Percentiles rank a stretch among this genome's conserved stretches.
Evolutionary conservation across 441 rosid genomes (phyloP).

Genomic region (Bocquillonia castaneifolia): DNA sequence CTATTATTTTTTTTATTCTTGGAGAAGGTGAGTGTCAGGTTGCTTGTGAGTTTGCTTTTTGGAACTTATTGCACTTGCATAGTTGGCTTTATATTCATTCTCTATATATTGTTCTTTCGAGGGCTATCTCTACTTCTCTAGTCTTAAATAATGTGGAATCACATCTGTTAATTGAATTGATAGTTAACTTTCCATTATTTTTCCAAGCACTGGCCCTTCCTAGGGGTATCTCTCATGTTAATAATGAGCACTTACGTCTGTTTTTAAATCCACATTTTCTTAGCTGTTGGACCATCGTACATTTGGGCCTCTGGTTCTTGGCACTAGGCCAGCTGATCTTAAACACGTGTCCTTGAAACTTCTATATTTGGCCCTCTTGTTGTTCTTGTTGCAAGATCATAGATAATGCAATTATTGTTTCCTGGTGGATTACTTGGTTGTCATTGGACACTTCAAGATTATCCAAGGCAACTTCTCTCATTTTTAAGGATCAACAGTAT

Average conservation of each 20-base stretch:
- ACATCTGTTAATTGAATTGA: not conserved
- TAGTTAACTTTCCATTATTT: not conserved
- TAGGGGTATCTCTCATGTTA: constrained; percentile 3
- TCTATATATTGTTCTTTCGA: too few relatives aligned
- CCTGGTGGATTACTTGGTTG: constrained; percentile 11
- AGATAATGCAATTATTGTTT: too few relatives aligned
- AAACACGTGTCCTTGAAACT: too few relatives aligned
- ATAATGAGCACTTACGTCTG: constrained; percentile 10
- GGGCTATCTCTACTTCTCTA: too few relatives aligned
- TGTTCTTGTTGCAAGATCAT: not conserved
- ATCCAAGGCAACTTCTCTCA: constrained; percentile 7
- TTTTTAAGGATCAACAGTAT: not conserved
- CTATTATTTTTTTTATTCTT: not conserved
- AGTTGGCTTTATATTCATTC: too few relatives aligned
- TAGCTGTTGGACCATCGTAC: not conserved
- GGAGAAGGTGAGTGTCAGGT: not conserved
- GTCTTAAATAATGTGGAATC: too few relatives aligned
- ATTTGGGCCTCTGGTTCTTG: too few relatives aligned
- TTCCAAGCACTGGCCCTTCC: not conserved
- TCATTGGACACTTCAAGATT: not conserved
- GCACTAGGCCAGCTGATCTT: too few relatives aligned
- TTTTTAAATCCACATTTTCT: not conserved
- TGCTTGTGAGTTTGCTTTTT: not conserved
- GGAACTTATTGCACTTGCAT: not conserved
- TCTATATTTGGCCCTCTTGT: constrained; percentile 1